These are phyloP conservation scores for Cutaneotrichosporon daszewskae DNA, from an alignment of 1,284 basidiomycete species.

Conservation along the genomic window DNA sequence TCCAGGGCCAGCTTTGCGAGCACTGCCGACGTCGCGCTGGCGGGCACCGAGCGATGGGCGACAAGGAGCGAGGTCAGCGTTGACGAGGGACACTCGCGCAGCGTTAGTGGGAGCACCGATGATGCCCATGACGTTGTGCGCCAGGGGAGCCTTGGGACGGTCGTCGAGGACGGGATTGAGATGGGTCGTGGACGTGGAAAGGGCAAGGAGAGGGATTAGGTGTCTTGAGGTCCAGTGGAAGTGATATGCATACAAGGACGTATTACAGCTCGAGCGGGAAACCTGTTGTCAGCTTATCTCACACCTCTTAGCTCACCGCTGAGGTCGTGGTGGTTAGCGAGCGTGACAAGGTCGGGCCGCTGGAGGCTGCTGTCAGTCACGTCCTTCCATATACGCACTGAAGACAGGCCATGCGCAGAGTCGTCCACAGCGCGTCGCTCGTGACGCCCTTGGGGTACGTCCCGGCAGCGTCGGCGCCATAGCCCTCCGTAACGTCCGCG, in stretches of 20 bases:
- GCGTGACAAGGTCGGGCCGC: slow-evolving; percentile 13
- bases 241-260: neutral
- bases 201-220: neutral
- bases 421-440: slow-evolving; percentile 74
- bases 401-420: slow-evolving; percentile 69
- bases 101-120: no score
- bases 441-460: slow-evolving; percentile 60
- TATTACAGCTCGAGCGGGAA: slow-evolving; percentile 16
- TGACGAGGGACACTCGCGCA: no score
- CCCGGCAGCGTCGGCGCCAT: slow-evolving; percentile 45
- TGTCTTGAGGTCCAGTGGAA: no score
- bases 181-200: no score
- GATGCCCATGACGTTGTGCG: no score
- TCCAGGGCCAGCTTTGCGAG: no score
- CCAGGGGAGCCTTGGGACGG: no score
- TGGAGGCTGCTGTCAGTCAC: slow-evolving; percentile 4
- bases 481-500: slow-evolving; percentile 59
- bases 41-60: slow-evolving; percentile 3
- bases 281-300: no score
- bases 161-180: no score
- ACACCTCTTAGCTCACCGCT: no score
- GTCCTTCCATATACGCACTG: no score
- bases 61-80: no score
- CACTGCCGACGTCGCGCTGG: slow-evolving; percentile 1
- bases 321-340: slow-evolving; percentile 17